Evolutionary conservation across 257 asterid species (phyloP).

Genomic region (Schizonepeta tenuifolia): DNA sequence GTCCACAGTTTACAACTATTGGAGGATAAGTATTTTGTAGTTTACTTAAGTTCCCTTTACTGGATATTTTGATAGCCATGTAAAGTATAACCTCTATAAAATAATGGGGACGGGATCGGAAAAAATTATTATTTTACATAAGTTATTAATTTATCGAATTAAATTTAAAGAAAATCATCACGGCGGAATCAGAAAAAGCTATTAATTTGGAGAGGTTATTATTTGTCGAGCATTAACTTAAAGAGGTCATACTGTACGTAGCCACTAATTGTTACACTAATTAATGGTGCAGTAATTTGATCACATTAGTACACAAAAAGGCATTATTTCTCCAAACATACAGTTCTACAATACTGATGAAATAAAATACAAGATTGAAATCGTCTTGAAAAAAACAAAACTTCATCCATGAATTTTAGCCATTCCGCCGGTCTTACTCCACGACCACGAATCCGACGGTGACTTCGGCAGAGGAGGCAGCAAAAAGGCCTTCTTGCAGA

Average conservation of each 20-base stretch:
- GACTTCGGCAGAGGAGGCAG: slow-evolving; percentile 88
- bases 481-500: slow-evolving; percentile 61
- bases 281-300: not conserved
- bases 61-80: not conserved
- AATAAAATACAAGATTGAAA: not conserved
- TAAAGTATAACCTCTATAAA: too few relatives aligned
- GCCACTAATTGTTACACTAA: not conserved
- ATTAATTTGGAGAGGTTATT: too few relatives aligned
- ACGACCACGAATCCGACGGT: slow-evolving; percentile 83
- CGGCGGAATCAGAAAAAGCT: too few relatives aligned
- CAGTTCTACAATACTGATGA: not conserved
- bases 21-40: not conserved
- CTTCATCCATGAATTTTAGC: slow-evolving; percentile 36
- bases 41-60: not conserved
- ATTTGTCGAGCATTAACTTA: too few relatives aligned
- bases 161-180: too few relatives aligned
- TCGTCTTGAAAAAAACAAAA: not conserved
- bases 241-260: too few relatives aligned
- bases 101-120: too few relatives aligned
- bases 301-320: not conserved
- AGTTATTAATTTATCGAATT: too few relatives aligned
- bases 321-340: not conserved
- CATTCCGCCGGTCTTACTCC: slow-evolving; percentile 55
- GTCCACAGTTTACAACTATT: not conserved
- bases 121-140: too few relatives aligned